Evolutionary conservation across 805 yeast genomes (phyloP), one percentile per base, ranked within the genome.

Genomic region (Schwanniomyces yamadae): DNA sequence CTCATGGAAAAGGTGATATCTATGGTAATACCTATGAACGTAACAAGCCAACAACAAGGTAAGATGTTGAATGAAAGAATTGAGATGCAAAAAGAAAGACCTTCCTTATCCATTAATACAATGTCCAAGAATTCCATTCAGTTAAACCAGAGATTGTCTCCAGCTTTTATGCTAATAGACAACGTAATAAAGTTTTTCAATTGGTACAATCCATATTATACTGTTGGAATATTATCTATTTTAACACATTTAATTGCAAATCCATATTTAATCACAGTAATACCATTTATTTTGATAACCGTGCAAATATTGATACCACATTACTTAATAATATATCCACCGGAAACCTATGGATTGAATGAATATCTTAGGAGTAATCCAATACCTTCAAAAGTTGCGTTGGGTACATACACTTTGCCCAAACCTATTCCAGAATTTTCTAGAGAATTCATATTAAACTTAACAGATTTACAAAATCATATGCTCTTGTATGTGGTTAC

Each of bases 391-490:
- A 80, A 78, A 1, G 78, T 78, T 4, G 71, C 78, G 1, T 47
- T 83, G 25, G 49, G 63, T 28, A 63, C 66, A 9, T 69, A 76
- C 17, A 71, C 63, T 22, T 50, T 72, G 3, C 85, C 88, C 3
- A 77, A 75, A 41, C 93, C 95, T 0, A 84, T 81, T 6, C 84
- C 90, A 4, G 88, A 87, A 55, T 68, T 84, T 33, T 80, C 90
- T 21, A 69, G 84, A 37, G 95, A 88, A 54, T 88, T 87, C 52
- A 59, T 82, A 14, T 54, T 87, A 38, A 88, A 88, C 54, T 65
- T 85, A 49, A 85, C 95, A 1, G 96, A 88, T 62, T 65, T 87
- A 40, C 96, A 88, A 52, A 88, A 88, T 54, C 82, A 80, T 50
- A 81, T 84, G 86, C 52, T 80, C 20, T 50, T 80, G 10, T 86